Evolutionary conservation across 2,329 filamentous ascomycete species (phyloP).

Genomic region (Truncatella angustata): DNA sequence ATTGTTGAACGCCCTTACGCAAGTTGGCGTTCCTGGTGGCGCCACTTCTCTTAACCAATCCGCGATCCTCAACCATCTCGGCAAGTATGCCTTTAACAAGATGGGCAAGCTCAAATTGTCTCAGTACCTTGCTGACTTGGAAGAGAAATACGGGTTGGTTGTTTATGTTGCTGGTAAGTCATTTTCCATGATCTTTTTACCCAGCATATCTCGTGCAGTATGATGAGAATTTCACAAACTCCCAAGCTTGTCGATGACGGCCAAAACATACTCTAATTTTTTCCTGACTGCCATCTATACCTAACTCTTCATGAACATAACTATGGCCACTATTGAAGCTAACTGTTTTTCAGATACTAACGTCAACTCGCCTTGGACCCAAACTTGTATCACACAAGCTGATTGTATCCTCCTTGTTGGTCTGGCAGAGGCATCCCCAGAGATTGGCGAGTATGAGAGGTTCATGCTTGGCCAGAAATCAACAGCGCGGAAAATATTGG

Average conservation of each 20-base stretch:
- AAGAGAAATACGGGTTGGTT: constrained; percentile 95
- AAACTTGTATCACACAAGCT: constrained; percentile 94
- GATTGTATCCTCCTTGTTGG: constrained; percentile 95
- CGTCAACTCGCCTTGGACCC: constrained; percentile 96
- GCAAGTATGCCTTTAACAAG: constrained; percentile 91
- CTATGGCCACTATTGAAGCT: too few species aligned
- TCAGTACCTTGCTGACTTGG: constrained; percentile 92
- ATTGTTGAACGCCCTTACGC: constrained; percentile 80
- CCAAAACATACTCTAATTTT: constrained; percentile 65
- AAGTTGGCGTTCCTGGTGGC: constrained; percentile 86
- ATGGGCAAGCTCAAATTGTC: constrained; percentile 97
- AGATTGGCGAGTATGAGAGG: constrained; percentile 92
- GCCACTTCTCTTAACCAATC: constrained; percentile 92
- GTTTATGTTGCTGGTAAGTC: constrained; percentile 80
- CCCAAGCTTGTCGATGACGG: constrained; percentile 55
- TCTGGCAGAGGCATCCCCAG: constrained; percentile 83
- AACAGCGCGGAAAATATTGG: constrained; percentile 88
- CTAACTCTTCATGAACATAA: too few species aligned
- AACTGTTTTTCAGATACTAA: constrained; percentile 68
- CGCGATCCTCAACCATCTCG: constrained; percentile 90
- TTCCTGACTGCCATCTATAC: constrained; percentile 49
- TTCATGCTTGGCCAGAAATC: constrained; percentile 97
- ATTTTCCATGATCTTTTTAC: constrained; percentile 7
- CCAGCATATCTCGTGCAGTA: constrained; percentile 2
- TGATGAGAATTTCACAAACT: constrained; percentile 52